Evolutionary conservation across 2,329 filamentous ascomycete species (phyloP).

Genomic region (Malbranchea zuffiana): DNA sequence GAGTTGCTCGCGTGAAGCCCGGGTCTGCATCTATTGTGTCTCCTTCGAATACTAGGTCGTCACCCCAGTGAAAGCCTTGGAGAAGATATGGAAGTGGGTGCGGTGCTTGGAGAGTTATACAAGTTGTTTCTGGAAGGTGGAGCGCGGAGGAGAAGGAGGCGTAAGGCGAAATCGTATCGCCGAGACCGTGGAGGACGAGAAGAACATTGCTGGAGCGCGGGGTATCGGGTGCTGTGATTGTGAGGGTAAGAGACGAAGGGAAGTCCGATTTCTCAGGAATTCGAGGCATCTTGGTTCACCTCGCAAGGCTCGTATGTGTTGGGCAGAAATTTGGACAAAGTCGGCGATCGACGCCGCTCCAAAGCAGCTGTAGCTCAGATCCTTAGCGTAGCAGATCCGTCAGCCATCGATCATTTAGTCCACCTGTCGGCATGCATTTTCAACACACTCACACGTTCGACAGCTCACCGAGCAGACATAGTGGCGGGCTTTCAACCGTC

Average conservation of each 20-base stretch:
- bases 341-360: too few relatives aligned
- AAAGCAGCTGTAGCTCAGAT: too few relatives aligned
- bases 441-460: too few relatives aligned
- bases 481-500: too few relatives aligned
- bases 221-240: constrained; percentile 31
- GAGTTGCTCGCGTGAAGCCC: constrained; percentile 44
- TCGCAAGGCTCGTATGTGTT: too few relatives aligned
- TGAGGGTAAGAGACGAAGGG: constrained; percentile 31
- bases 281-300: constrained; percentile 33
- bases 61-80: constrained; percentile 59
- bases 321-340: too few relatives aligned
- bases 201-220: constrained; percentile 59
- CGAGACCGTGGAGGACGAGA: constrained; percentile 73
- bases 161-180: constrained; percentile 62
- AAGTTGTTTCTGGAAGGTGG: constrained; percentile 63
- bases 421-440: too few relatives aligned
- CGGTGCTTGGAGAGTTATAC: constrained; percentile 63
- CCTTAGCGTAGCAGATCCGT: too few relatives aligned
- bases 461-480: too few relatives aligned
- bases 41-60: constrained; percentile 50
- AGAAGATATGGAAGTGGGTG: constrained; percentile 57
- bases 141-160: constrained; percentile 57
- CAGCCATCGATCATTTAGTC: too few relatives aligned
- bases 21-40: constrained; percentile 52
- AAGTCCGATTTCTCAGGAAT: constrained; percentile 34